Conservation (phyloP, 192 early-diverging fungal genomes). For the Linnemannia schmuckeri region DNA sequence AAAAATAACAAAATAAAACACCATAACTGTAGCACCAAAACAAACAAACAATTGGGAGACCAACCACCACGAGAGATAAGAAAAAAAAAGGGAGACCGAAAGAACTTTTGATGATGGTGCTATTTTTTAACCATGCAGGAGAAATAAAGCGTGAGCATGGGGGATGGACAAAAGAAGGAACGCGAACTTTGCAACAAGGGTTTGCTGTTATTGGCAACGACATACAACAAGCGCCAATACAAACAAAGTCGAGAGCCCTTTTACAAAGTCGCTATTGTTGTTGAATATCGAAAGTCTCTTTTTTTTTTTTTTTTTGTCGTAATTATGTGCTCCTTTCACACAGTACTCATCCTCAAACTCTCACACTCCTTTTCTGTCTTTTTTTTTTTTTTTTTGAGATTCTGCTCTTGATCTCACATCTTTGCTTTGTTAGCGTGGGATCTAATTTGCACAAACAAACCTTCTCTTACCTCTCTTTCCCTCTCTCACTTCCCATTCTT, state of each 20-base stretch:
- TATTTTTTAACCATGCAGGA: background rate
- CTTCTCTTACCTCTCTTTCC: background rate
- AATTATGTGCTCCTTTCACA: background rate
- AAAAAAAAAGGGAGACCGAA: background rate
- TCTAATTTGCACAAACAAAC: background rate
- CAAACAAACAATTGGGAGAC: background rate
- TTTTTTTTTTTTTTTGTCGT: background rate
- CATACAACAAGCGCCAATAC: no score
- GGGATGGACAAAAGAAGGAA: constrained; percentile 4
- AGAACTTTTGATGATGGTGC: background rate
- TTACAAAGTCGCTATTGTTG: background rate
- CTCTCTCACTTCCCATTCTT: background rate
- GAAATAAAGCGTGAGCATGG: background rate
- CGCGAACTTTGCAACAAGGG: background rate
- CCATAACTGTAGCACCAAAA: background rate
- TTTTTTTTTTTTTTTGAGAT: no score
- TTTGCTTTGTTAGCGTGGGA: no score
- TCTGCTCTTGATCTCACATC: no score
- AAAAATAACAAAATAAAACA: background rate
- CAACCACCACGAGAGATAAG: constrained; percentile 3
- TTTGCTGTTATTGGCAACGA: background rate
- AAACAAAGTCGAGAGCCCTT: background rate
- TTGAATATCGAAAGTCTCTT: background rate
- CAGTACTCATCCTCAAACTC: background rate
- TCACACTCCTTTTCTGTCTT: no score